Evolutionary conservation across 805 yeast genomes (phyloP), one percentile per base, ranked within the genome.

Genomic region (Lachancea fermentati): DNA sequence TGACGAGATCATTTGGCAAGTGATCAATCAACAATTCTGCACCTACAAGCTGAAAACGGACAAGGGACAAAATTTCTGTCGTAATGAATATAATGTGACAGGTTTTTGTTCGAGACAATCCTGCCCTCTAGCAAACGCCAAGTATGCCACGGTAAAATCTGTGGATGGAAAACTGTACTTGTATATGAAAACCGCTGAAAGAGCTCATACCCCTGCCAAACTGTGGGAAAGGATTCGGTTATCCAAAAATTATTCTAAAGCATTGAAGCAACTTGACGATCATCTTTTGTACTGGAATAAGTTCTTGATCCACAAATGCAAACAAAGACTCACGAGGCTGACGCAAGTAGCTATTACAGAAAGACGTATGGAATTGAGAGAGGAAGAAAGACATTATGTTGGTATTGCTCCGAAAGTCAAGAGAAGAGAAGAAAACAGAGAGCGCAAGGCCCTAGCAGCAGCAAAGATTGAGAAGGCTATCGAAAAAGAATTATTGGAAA

Each of bases 381-480:
- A 85, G 46, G 93, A 86, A 43, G 98, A 93, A 65, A 81, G 97
- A 62, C 91, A 85, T 51, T 85, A 85, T 51, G 96, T 89, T 34
- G 95, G 96, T 32, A 79, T 85, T 29, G 88, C 89, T 55, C 95
- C 88, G 47, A 93, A 93, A 72, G 96, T 93, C 32, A 86, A 83
- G 69, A 78, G 96, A 68, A 82, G 97, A 68, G 98, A 93, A 66
- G 81, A 80, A 53, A 84, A 86, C 47, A 77, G 98, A 64, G 98
- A 93, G 67, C 76, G 98, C 64, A 93, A 93, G 68, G 98, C 98
- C 0, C 71, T 93, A 46, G 86, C 86, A 17, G 97, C 98, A 30
- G 98, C 98, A 18, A 85, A 85, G 71, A 86, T 93, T 52, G 98
- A 93, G 62, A 87, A 86, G 67, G 88, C 96, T 11, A 93, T 93